Base-by-base conservation (phyloP, 805 yeast genomes). In the Candida boleticola region DNA sequence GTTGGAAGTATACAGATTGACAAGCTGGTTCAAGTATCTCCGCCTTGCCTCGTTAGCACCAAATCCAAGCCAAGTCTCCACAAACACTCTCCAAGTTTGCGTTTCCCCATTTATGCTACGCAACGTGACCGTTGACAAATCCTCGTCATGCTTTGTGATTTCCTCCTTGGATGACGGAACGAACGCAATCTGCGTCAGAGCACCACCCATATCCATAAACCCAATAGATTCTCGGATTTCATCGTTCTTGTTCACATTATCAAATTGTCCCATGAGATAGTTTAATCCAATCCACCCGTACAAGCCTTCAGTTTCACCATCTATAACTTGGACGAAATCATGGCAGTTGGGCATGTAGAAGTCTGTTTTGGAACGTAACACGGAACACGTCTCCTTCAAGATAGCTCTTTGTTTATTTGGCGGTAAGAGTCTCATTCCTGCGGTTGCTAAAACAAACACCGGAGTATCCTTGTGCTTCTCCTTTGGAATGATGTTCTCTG, bases 161-260 rank as follows among this genome's bases (percentile, higher is more conserved):
- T 88, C 89, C n/a, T 74, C 68, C 3, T 54, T 48, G 31, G 75
- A 73, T 3, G 81, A 75, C 0, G 97, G 97, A 6, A 86, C 89
- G 73, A 90, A 93, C 6, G 98, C 96, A 18, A 93, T 79, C 58
- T 93, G 99, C 0, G 97, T 89, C 1, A 97, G 89, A 0, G 99
- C 99, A 11, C 99, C 99, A 13, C 99, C 99, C 99, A 93, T 93
- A 61, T 93, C 99, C 92, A 93, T 85, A 53, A 93, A 92, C 3
- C 99, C 99, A 49, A 77, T 83, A 0, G 96, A 81, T n/a, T 63
- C 63, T 52, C 77, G 85, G 3, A 19, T 17, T 31, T 16, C 21
- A 31, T 37, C 50, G 21, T 16, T 6, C 16, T 31, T 31, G 18
- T 18, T 18, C 16, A 31, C 18, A 31, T 74, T 59, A 46, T 82